Evolutionary conservation across 805 yeast species (phyloP).

Genomic region (Wickerhamiella bombiphila): DNA sequence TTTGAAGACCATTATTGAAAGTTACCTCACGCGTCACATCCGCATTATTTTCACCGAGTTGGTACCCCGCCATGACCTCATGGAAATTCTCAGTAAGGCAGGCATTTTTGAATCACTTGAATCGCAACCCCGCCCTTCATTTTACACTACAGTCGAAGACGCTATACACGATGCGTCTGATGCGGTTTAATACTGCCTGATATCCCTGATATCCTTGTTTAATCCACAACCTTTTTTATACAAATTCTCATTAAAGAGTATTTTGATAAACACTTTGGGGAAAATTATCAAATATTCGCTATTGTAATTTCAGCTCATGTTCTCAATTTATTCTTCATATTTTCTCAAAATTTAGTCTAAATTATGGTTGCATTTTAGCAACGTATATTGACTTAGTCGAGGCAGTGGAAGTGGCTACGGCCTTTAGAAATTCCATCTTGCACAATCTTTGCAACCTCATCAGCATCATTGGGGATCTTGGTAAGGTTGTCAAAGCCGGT

Average conservation of each 20-base stretch:
- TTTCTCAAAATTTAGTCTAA: slow-evolving; percentile 3
- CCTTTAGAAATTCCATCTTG: slow-evolving; percentile 49
- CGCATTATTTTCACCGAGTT: slow-evolving; percentile 48
- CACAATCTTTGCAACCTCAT: slow-evolving; percentile 65
- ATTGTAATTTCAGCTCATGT: no score
- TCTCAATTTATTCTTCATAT: neutral
- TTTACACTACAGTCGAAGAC: slow-evolving; percentile 39
- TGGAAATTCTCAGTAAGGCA: slow-evolving; percentile 36
- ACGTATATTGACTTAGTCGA: slow-evolving; percentile 20
- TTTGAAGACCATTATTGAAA: slow-evolving; percentile 41
- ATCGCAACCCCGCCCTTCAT: slow-evolving; percentile 22
- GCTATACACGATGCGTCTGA: slow-evolving; percentile 34
- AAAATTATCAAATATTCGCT: no score
- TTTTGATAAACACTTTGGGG: no score
- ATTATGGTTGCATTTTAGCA: slow-evolving; percentile 7
- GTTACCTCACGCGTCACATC: slow-evolving; percentile 40
- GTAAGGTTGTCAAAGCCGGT: slow-evolving; percentile 73
- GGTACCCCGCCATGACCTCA: slow-evolving; percentile 33
- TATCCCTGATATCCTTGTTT: no score
- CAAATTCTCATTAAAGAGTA: no score
- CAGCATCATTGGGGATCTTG: slow-evolving; percentile 70
- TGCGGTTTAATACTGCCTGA: no score
- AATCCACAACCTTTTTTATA: no score
- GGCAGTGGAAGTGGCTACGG: slow-evolving; percentile 46
- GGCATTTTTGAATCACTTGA: slow-evolving; percentile 35